Evolutionary conservation across 192 early-diverging fungal species (phyloP), one percentile per base, ranked within the genome.

Genomic region (Podochytrium sp.): DNA sequence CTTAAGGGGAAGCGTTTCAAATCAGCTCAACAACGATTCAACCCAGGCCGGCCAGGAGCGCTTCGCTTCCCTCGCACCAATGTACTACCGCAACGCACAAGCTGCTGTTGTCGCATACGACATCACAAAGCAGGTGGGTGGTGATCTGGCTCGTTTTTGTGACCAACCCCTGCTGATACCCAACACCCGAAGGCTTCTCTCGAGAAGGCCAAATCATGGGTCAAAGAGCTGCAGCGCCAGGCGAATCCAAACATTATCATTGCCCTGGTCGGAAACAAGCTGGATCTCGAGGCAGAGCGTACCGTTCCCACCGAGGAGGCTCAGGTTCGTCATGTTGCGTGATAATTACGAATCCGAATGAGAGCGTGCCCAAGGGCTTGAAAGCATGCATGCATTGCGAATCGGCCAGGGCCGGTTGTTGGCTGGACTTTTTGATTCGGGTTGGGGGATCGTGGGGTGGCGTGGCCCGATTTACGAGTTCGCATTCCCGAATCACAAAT

Each of bases 1-100:
- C n/a, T n/a, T n/a, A n/a, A n/a, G n/a, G n/a, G 20, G 59, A 34
- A 20, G 59, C 14, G 59, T 10, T 35, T 57, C 10, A 57, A 5
- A 20, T 12, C 16, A 61, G 14, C 59, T 7, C 18, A 55, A 65
- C n/a, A n/a, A n/a, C n/a, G n/a, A n/a, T n/a, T 23, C 43, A 40
- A 40, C 30, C 6, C 40, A 71, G 69, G 97, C 97, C 41, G 97
- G 97, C 35, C 97, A 99, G 83, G 97, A 99, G 80, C 84, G 97
- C 51, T 99, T 98, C 83, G 95, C 96, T 71, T 98, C 93, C 52
- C 86, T 95, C 59, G 92, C 87, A 65, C 94, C 96, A 38, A 90
- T 97, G 95, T 99, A 99, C 82, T 99, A 99, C 80, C 82, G 97
- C 66, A 96, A 96, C 77, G 97, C 97, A 16, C 95, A 97, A 83